Evolutionary conservation across 495 filamentous ascomycete genomes (phyloP), one percentile per base, ranked within the genome.

Genomic region (Talaromyces nanjingensis): DNA sequence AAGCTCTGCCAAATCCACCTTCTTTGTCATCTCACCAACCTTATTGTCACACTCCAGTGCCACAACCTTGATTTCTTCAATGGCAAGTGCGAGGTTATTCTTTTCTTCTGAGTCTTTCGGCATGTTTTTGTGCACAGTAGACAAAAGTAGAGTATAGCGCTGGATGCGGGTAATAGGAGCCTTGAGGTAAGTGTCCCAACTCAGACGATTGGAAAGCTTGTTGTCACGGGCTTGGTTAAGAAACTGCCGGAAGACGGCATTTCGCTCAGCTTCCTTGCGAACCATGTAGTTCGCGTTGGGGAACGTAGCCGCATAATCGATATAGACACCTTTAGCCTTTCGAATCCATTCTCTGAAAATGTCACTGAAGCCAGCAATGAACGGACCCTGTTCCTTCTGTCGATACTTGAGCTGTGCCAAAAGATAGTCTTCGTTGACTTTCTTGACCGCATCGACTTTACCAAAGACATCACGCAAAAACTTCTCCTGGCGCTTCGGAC

Each of bases 341-440:
- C 94, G 84, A 67, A 99, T 96, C 94, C 94, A 99, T 75, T 99
- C 96, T 64, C 94, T 82, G 78, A 99, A 99, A 62, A 99, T 92
- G 67, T 98, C 94, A 70, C 92, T 96, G 74, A 97, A 97, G 8
- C 96, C 94, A 53, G 84, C 81, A 64, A 99, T 87, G 82, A 91
- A 98, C 0, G 94, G 94, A 0, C 96, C 94, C 72, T 99, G 93
- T 70, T 98, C 94, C 67, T 93, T 89, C 73, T 99, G 94, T 33
- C 96, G 88, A 71, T 97, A 99, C 66, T 98, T 98, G 67, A 99
- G 81, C 73, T 98, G 94, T 2, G 96, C 88, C 14, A 99, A 77
- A n/a, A 99, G 83, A 75, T 91, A 87, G 61, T 97, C 93, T 69
- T 96, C 93, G 68, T 97, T 97, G 68, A 92, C 93, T 64, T 87